Conservation (phyloP, 129 eudicot species). For the Chrysanthemum seticuspe region DNA sequence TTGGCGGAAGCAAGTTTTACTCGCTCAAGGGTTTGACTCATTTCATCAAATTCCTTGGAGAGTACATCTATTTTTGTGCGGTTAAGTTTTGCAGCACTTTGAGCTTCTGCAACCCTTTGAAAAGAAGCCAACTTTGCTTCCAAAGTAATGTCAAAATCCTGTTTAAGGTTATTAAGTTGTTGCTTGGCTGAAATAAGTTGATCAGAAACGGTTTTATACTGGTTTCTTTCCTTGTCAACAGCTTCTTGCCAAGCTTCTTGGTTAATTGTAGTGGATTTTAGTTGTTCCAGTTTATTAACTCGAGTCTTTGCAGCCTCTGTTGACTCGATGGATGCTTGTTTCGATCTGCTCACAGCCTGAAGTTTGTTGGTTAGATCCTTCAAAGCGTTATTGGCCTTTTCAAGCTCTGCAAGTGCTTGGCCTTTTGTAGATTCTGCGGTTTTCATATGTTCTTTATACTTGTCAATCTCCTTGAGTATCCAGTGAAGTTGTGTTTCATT, state of each 20-base stretch:
- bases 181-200: conserved; percentile 62
- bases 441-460: conserved; percentile 50
- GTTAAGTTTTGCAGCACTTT: conserved; percentile 44
- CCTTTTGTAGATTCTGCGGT: conserved; percentile 52
- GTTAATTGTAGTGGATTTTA: conserved; percentile 29
- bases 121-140: conserved; percentile 52
- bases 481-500: conserved; percentile 75
- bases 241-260: conserved; percentile 38
- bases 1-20: conserved; percentile 44
- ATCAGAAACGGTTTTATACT: conserved; percentile 50
- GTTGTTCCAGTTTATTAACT: conserved; percentile 52
- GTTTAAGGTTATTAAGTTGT: conserved; percentile 66
- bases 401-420: conserved; percentile 60
- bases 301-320: conserved; percentile 59
- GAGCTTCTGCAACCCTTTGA: conserved; percentile 62
- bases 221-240: conserved; percentile 45
- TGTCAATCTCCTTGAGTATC: conserved; percentile 59
- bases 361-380: conserved; percentile 62
- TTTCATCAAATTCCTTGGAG: conserved; percentile 42
- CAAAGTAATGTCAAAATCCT: conserved; percentile 65
- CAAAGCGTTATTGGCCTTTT: conserved; percentile 59
- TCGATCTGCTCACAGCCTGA: conserved; percentile 56
- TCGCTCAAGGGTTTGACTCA: conserved; percentile 47
- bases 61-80: conserved; percentile 47
- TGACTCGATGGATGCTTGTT: conserved; percentile 50